phyloP scores from a whole-genome alignment of 1,284 basidiomycete species.

The Naganishia sp. region DNA sequence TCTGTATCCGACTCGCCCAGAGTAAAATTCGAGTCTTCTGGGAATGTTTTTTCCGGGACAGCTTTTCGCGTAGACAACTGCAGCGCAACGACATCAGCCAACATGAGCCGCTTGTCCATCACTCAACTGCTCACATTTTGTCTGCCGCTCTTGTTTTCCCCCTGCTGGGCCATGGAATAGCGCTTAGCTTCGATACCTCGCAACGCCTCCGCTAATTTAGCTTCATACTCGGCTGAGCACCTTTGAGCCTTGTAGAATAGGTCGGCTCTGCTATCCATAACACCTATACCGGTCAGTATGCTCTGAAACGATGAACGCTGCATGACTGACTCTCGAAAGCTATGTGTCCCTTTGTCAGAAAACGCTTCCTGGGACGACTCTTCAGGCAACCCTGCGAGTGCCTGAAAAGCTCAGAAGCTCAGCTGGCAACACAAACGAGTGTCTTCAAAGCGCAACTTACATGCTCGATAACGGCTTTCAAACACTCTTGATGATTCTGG shows the following conservation, averaged over 20 bases:
- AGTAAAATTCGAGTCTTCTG: background rate
- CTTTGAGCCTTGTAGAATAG: background rate
- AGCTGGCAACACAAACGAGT: background rate
- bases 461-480: conserved; percentile 26
- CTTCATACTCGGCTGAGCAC: no score
- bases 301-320: no score
- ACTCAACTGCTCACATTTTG: no score
- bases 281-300: no score
- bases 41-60: background rate
- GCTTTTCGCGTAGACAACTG: background rate
- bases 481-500: conserved; percentile 7
- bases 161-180: no score
- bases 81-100: background rate
- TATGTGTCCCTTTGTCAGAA: conserved; percentile 1
- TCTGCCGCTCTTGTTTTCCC: no score
- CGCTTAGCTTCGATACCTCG: no score
- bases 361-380: background rate
- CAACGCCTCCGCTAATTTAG: no score
- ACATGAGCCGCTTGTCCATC: no score
- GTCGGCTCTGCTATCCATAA: background rate
- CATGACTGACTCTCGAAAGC: conserved; percentile 3
- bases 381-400: background rate
- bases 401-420: background rate
- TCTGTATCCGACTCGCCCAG: conserved; percentile 7
- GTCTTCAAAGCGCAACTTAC: background rate